Conservation (phyloP, 1,284 basidiomycete genomes). For the Melampsora americana region DNA sequence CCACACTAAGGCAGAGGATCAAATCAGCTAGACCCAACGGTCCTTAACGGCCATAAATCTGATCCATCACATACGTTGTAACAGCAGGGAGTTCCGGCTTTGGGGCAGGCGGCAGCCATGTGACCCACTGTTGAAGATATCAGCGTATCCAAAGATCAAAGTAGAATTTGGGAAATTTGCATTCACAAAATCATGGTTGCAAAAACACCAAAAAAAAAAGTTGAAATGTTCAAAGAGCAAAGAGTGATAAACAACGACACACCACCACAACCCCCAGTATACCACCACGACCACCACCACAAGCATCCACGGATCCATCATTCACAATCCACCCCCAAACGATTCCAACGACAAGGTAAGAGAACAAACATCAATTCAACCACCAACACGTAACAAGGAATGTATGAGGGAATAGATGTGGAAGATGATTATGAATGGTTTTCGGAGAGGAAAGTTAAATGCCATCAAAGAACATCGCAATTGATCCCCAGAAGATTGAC, state of each 20-base stretch:
- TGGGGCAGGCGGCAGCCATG: constrained; percentile 39
- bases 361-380: not conserved
- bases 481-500: no score
- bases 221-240: not conserved
- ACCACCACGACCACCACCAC: not conserved
- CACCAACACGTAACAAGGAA: no score
- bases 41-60: not conserved
- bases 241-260: not conserved
- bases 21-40: not conserved
- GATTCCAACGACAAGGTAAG: not conserved
- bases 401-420: no score
- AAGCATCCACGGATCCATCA: not conserved
- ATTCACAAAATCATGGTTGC: not conserved
- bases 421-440: no score
- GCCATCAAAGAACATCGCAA: no score
- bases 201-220: not conserved
- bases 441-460: no score
- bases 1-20: constrained; percentile 19
- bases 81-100: constrained; percentile 42
- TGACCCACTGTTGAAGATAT: constrained; percentile 24
- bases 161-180: not conserved
- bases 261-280: constrained; percentile 8
- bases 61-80: constrained; percentile 29
- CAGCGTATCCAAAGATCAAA: not conserved
- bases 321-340: not conserved